A percentile compares a stretch with the other conserved stretches of the same genome.
phyloP scores from a whole-genome alignment of 495 filamentous ascomycete species.

The Annulohypoxylon maeteangense region DNA sequence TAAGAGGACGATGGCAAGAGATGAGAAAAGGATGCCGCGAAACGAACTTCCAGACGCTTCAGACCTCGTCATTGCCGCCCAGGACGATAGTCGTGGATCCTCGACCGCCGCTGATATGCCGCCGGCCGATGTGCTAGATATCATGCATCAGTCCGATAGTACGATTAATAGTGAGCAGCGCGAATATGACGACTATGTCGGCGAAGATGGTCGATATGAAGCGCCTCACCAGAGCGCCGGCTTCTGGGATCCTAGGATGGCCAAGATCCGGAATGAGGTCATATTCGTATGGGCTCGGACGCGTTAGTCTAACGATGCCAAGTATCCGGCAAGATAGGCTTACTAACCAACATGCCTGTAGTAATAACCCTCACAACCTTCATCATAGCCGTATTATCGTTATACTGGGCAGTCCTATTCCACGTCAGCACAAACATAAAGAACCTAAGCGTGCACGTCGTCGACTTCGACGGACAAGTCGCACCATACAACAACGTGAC shows the following conservation, averaged over 20 bases:
- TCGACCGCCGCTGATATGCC: not conserved
- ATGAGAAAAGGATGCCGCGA: constrained; percentile 21
- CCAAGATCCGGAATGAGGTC: constrained; percentile 58
- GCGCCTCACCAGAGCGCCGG: constrained; percentile 56
- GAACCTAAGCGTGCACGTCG: constrained; percentile 66
- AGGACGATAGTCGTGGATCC: not conserved
- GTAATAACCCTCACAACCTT: constrained; percentile 65
- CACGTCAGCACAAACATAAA: constrained; percentile 59
- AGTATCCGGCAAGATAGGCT: not conserved
- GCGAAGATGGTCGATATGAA: constrained; percentile 37
- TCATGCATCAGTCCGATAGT: constrained; percentile 16
- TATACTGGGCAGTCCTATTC: constrained; percentile 72
- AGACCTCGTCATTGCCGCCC: constrained; percentile 21
- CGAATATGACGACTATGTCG: constrained; percentile 8
- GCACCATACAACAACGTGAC: constrained; percentile 60
- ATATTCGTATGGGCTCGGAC: constrained; percentile 54
- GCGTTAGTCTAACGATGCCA: constrained; percentile 44
- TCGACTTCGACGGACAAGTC: constrained; percentile 71
- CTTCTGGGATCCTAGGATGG: constrained; percentile 63
- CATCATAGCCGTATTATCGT: constrained; percentile 64
- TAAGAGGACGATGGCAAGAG: not conserved
- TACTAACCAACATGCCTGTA: constrained; percentile 39
- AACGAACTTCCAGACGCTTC: constrained; percentile 26
- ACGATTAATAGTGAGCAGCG: constrained; percentile 9
- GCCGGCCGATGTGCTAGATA: not conserved